Evolutionary conservation across 495 filamentous ascomycete species (phyloP), one percentile per base, ranked within the genome.

Genomic region (Aspergillus bridgeri): DNA sequence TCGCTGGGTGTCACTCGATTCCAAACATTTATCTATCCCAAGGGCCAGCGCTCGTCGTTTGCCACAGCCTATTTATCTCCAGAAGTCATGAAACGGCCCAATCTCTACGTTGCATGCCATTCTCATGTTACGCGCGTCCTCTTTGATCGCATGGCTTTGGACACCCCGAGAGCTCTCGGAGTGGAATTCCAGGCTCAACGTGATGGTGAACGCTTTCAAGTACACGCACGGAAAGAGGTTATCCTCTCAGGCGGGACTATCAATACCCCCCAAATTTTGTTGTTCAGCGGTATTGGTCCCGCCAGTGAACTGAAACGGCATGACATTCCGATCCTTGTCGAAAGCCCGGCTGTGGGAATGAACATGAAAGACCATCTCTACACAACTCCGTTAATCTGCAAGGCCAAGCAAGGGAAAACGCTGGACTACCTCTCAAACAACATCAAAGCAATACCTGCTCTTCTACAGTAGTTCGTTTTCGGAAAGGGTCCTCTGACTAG

Each of bases 201-300:
- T 15, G 61, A 53, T n/a, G 61, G 61, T 15, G 56, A 61, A 27
- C 27, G 23, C n/a, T 66, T 66, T 27, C 25, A 66, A 27, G 64
- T 66, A n/a, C 64, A 66, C 25, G 73, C 65, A 6, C 50, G 20
- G 33, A 52, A 60, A 24, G 74, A 77, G 48, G 65, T 77, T 18
- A 66, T 77, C 33, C 57, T 77, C 21, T 66, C 59, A 5, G 59
- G 59, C 11, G 74, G 73, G 18, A 53, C 68, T 5, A 58, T 72
- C 47, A 65, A 69, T 21, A 68, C 75, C 0, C 73, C 73, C 2
- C 68, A 73, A 52, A 51, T 71, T 1, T 61, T 78, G 38, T 65
- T 70, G 56, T 60, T 75, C 23, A 72, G 69, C n/a, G 75, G 75
- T 18, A 67, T 77, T 25, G 73, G 75, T 48, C 57, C 51, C 0